These are phyloP conservation scores for Thelonectria olida DNA, from an alignment of 2,329 filamentous ascomycete species.

Conservation along the genomic window DNA sequence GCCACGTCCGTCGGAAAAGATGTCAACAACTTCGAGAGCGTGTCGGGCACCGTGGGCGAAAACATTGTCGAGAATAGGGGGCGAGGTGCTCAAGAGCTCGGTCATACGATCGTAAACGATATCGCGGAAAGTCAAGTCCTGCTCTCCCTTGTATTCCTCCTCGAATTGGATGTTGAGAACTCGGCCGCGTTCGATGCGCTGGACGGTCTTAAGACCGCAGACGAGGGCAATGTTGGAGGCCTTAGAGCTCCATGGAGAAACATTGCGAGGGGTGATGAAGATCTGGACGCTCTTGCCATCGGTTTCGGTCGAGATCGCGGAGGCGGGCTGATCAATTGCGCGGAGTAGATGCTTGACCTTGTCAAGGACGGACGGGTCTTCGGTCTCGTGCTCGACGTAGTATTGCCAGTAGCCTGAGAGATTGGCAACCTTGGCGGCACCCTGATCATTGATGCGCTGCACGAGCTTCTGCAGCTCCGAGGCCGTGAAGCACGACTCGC, in stretches of 20 bases:
- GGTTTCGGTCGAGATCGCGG: constrained; percentile 40
- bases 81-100: constrained; percentile 74
- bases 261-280: constrained; percentile 83
- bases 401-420: constrained; percentile 69
- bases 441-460: constrained; percentile 54
- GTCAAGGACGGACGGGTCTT: constrained; percentile 48
- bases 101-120: constrained; percentile 95
- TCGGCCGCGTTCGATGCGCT: constrained; percentile 88
- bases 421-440: constrained; percentile 54
- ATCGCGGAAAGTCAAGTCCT: constrained; percentile 69
- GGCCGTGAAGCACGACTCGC: constrained; percentile 60
- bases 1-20: constrained; percentile 71
- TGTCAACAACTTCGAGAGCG: constrained; percentile 78
- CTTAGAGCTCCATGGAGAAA: constrained; percentile 97
- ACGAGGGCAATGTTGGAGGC: constrained; percentile 94
- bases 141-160: constrained; percentile 52
- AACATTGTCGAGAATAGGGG: constrained; percentile 78
- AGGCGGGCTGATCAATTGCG: constrained; percentile 44
- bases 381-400: constrained; percentile 69
- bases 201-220: constrained; percentile 78
- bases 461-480: constrained; percentile 56
- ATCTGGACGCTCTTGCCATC: constrained; percentile 64
- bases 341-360: constrained; percentile 58
- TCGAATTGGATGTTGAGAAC: constrained; percentile 75
- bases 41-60: constrained; percentile 74